Base-by-base conservation (phyloP, 805 yeast species). In the Kazachstania martiniae region DNA sequence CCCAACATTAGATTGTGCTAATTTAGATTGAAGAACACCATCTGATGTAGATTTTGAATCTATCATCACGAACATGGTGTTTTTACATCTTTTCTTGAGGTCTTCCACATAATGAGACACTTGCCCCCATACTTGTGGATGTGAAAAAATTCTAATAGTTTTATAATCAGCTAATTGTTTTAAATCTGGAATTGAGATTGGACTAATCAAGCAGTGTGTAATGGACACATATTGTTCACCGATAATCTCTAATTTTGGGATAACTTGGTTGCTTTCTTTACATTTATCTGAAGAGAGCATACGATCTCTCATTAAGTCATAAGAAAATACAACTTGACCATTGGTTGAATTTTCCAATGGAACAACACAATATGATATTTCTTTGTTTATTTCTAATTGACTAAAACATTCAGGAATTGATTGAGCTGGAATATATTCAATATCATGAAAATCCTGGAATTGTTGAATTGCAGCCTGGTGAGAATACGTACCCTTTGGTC, bases 81-180 rank as follows among this genome's bases (percentile, higher is more conserved):
- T 26, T 12, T 59, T 56, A 24, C 61, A 54, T 28, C 47, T 49
- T 10, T 51, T 34, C 25, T 49, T 37, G 49, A 62, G 39, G 40
- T 37, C 32, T 10, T 61, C 49, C 26, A 81, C 51, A 61, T 82
- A 91, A 15, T 61, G 53, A 3, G 68, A 61, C 31, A 83, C 77
- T 53, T 89, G 98, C 8, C 95, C 93, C 98, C 98, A 89, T 0
- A 87, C 98, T 55, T 89, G 98, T 2, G 98, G 96, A 57, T 89
- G 98, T 3, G 95, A 82, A 59, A 82, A 83, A 13, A 89, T 68
- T 21, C 65, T 70, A 32, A 86, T 68, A 10, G 65, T 52, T 12
- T 68, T 52, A 17, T 38, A 45, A 10, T 35, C 31, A 1, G 25
- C n/a, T 8, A 40, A 10, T 12, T 28, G 21, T 4, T 31, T 18